Evolutionary conservation across 495 filamentous ascomycete genomes (phyloP).

Genomic region (Cercophora sp.): DNA sequence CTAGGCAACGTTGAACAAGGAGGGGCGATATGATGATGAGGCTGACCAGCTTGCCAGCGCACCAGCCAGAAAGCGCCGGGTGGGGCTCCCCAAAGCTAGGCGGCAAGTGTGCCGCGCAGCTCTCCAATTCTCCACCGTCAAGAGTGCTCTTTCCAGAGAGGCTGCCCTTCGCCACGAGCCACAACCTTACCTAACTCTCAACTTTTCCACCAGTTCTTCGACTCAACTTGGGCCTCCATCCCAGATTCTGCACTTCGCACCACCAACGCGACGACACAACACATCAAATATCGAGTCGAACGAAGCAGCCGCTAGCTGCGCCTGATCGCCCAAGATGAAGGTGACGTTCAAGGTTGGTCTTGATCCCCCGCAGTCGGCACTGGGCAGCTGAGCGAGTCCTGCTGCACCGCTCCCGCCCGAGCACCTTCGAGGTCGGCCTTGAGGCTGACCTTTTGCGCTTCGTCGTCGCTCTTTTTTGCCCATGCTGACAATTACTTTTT

Average conservation of each 20-base stretch:
- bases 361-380: constrained; percentile 7
- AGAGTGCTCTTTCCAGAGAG: not conserved
- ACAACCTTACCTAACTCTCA: not conserved
- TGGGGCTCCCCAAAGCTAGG: constrained; percentile 2
- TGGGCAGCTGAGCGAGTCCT: not conserved
- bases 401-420: not conserved
- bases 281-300: not conserved
- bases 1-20: too few species aligned
- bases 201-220: not conserved
- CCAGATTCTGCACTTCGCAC: not conserved
- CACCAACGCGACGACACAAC: not conserved
- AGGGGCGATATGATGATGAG: too few species aligned
- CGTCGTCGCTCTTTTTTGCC: constrained; percentile 1
- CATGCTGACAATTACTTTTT: constrained; percentile 31
- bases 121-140: constrained; percentile 16
- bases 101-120: constrained; percentile 13
- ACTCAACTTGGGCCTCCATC: too few species aligned
- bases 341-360: constrained; percentile 47
- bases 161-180: constrained; percentile 12
- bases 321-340: constrained; percentile 44
- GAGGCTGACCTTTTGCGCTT: too few species aligned
- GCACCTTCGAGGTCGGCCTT: too few species aligned
- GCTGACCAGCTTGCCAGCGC: too few species aligned
- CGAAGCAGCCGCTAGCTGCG: constrained; percentile 31
- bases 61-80: too few species aligned